These are phyloP conservation scores for Simplicillium aogashimaense DNA, from an alignment of 2,329 filamentous ascomycete genomes.

Conservation along the genomic window DNA sequence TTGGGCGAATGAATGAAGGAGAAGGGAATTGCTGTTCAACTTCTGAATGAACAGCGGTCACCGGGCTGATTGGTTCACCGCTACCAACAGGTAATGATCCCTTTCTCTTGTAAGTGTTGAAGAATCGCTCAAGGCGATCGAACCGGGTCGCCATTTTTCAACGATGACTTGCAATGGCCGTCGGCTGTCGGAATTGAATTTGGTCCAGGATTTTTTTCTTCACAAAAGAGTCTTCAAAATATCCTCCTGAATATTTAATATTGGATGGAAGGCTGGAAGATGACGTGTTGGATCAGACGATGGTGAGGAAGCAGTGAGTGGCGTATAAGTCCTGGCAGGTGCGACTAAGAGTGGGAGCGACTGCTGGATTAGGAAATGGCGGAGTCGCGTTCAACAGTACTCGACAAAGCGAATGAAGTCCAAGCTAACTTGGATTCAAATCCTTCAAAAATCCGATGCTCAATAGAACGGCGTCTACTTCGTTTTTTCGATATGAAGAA, in stretches of 20 bases:
- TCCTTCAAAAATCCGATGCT: no score
- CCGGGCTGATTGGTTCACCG: conserved; percentile 12
- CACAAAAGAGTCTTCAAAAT: no score
- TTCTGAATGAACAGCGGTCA: conserved; percentile 8
- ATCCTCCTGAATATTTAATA: no score
- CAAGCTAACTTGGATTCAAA: no score
- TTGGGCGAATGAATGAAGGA: conserved; percentile 47
- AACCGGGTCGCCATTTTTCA: conserved; percentile 39
- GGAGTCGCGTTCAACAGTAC: no score
- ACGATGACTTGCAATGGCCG: background rate
- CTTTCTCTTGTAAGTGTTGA: conserved; percentile 31
- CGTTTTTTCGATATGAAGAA: background rate
- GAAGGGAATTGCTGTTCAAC: conserved; percentile 33
- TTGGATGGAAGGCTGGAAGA: no score
- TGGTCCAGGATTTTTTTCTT: no score
- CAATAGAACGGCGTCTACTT: no score
- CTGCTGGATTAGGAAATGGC: no score
- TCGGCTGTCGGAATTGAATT: background rate
- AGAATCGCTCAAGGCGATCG: conserved; percentile 41
- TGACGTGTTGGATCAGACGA: no score
- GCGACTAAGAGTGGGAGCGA: background rate
- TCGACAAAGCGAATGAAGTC: no score
- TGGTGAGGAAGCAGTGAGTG: conserved; percentile 1
- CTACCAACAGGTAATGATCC: conserved; percentile 15
- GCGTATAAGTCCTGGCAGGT: conserved; percentile 2